These are phyloP conservation scores for Gelatoporia subvermispora DNA, from an alignment of 768 basidiomycete species.

Conservation along the genomic window DNA sequence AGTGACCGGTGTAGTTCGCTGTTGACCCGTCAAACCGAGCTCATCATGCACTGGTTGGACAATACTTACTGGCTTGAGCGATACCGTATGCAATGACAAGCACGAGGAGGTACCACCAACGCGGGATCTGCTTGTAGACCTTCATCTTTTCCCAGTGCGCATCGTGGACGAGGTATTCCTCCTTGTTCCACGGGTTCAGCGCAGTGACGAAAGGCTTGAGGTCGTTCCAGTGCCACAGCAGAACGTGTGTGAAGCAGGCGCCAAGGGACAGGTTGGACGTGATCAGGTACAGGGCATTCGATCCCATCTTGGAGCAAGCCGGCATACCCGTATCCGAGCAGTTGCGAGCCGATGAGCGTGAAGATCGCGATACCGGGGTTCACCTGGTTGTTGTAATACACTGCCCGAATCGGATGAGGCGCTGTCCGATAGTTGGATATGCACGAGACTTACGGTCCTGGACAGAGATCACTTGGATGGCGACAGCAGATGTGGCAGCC, in stretches of 20 bases:
- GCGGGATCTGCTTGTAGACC: no score
- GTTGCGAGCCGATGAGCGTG: constrained; percentile 22
- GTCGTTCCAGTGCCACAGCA: constrained; percentile 24
- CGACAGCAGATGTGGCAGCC: constrained; percentile 12
- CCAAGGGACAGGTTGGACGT: constrained; percentile 18
- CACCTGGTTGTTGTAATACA: no score
- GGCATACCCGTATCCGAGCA: constrained; percentile 21
- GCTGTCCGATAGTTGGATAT: no score
- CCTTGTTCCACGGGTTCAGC: constrained; percentile 20
- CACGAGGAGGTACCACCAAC: constrained; percentile 46
- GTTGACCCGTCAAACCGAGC: no score
- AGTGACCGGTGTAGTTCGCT: no score
- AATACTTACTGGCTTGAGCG: constrained; percentile 44
- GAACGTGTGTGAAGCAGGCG: constrained; percentile 17
- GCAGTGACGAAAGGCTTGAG: constrained; percentile 16
- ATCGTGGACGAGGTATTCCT: constrained; percentile 14
- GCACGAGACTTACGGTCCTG: constrained; percentile 1
- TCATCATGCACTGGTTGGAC: no score
- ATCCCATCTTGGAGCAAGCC: constrained; percentile 27
- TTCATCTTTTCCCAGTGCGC: constrained; percentile 52
- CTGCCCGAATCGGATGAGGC: no score
- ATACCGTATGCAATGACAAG: constrained; percentile 42
- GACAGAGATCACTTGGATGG: constrained; percentile 12
- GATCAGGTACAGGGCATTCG: constrained; percentile 15
- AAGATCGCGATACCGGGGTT: constrained; percentile 20